Evolutionary conservation across 495 filamentous ascomycete genomes (phyloP), one percentile per base, ranked within the genome.

Genomic region (Penicillium macrosclerotiorum): DNA sequence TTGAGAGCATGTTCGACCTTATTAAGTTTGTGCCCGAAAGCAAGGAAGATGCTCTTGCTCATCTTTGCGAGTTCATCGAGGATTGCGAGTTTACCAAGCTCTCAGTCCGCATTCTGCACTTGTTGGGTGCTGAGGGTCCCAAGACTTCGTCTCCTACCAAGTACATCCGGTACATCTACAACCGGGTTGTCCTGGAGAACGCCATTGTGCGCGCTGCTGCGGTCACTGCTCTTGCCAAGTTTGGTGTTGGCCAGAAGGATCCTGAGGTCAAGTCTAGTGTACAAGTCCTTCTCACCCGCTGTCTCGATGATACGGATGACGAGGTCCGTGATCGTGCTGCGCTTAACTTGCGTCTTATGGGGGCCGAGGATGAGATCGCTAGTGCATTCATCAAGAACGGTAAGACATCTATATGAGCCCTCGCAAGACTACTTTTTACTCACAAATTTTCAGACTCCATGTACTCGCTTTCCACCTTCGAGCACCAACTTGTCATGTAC

Each of bases 11-110:
- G 85, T 97, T 97, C 56, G 93, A 99, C 64, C 75, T 99, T 32
- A 99, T 99, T 69, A 96, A 96, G 61, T 99, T 97, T 63, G 93
- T 97, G 4, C 93, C 94, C 3, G 93, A 96, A 30, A 94, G 89
- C 55, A 95, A 94, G 71, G 93, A 97, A 72, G 94, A 99, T 61
- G 90, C 94, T 16, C 82, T 99, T 26, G 89, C 90, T 11, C 93
- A 96, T 62, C 81, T 99, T 12, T 96, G 92, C 71, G 93, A 99
- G 62, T 99, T 99, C 67, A 97, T 99, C 52, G 93, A 99, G 67
- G 93, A 99, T 63, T 99, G 93, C 75, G 93, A 99, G 59, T 99
- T 96, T 66, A 96, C 93, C 13, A 99, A 99, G 71, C 79, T 99
- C 41, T 92, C 94, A 26, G 92, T 99, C 37, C 83, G 94, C 33